A percentile compares a stretch with the other conserved stretches of the same genome.
Evolutionary conservation across 2,329 filamentous ascomycete genomes (phyloP).

Genomic region (Lachnellula subtilissima): DNA sequence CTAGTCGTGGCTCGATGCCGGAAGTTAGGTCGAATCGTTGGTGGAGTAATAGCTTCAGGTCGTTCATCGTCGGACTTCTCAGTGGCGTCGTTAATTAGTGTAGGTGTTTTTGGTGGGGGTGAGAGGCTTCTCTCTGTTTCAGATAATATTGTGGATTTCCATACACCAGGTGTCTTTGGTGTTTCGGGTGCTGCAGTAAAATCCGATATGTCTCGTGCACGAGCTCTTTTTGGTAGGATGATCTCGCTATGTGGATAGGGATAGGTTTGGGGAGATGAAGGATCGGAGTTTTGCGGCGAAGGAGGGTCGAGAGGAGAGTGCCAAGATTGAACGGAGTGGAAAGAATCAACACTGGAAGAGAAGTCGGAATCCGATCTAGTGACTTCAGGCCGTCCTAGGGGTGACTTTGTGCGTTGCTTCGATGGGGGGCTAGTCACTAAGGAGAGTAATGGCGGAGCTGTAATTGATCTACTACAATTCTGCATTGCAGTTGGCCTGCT

Average conservation of each 20-base stretch:
- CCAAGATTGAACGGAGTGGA: conserved; percentile 51
- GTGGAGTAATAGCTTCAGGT: conserved; percentile 36
- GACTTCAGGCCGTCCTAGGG: conserved; percentile 18
- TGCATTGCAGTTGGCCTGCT: conserved; percentile 28
- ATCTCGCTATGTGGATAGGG: conserved; percentile 40
- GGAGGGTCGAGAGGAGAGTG: conserved; percentile 41
- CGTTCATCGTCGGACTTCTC: conserved; percentile 38
- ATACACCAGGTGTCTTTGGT: conserved; percentile 21
- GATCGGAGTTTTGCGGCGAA: conserved; percentile 41
- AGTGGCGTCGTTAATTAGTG: conserved; percentile 37
- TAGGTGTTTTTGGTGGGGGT: conserved; percentile 38
- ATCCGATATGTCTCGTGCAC: conserved; percentile 33
- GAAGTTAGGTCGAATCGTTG: conserved; percentile 21
- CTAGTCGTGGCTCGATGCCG: conserved; percentile 52
- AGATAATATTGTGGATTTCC: conserved; percentile 14
- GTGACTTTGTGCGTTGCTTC: conserved; percentile 25
- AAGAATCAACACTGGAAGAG: conserved; percentile 50
- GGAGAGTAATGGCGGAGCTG: conserved; percentile 39
- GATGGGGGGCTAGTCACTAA: conserved; percentile 40
- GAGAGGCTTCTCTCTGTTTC: conserved; percentile 13
- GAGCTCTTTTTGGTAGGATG: conserved; percentile 31
- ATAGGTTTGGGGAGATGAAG: conserved; percentile 34
- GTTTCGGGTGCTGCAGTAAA: conserved; percentile 25
- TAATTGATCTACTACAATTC: conserved; percentile 34
- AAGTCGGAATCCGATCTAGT: conserved; percentile 30